Percentiles rank a stretch among this genome's conserved stretches.
Evolutionary conservation across 768 basidiomycete genomes (phyloP).

Genomic region (Tremella mesenterica): DNA sequence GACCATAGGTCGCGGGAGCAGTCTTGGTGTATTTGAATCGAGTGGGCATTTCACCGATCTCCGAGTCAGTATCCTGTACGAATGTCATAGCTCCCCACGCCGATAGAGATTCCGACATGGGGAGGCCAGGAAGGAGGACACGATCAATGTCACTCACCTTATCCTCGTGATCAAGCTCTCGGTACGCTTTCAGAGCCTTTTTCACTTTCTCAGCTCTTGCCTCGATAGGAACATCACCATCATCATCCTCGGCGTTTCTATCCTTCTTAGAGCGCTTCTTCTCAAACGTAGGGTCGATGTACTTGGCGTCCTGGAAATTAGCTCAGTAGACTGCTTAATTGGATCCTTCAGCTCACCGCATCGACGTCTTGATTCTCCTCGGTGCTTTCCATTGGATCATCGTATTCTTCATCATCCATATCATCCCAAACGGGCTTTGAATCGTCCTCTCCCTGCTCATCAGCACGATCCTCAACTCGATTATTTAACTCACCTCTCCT

Average conservation of each 20-base stretch:
- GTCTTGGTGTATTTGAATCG: slow-evolving; percentile 82
- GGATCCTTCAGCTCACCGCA: slow-evolving; percentile 23
- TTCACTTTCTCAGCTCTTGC: slow-evolving; percentile 75
- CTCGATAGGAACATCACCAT: slow-evolving; percentile 56
- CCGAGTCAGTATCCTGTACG: slow-evolving; percentile 5
- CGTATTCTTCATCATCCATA: slow-evolving; percentile 20
- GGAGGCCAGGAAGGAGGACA: background rate
- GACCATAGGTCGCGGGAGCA: slow-evolving; percentile 54
- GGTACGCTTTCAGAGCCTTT: slow-evolving; percentile 83
- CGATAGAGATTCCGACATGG: background rate
- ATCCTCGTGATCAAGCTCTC: slow-evolving; percentile 89
- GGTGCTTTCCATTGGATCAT: slow-evolving; percentile 51
- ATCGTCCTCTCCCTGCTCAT: slow-evolving; percentile 41
- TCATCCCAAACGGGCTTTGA: slow-evolving; percentile 87
- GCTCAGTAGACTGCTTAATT: background rate
- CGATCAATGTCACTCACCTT: slow-evolving; percentile 54
- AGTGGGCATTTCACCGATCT: slow-evolving; percentile 84
- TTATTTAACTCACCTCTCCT: slow-evolving; percentile 26
- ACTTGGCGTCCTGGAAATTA: slow-evolving; percentile 39
- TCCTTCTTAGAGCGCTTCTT: slow-evolving; percentile 29
- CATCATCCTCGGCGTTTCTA: slow-evolving; percentile 9
- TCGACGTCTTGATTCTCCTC: slow-evolving; percentile 53
- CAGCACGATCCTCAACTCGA: slow-evolving; percentile 39
- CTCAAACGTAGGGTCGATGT: slow-evolving; percentile 26
- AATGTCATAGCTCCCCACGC: too few relatives aligned